Evolutionary conservation across 768 basidiomycete genomes (phyloP), one percentile per base, ranked within the genome.

Genomic region (Macrocybe gigantea): DNA sequence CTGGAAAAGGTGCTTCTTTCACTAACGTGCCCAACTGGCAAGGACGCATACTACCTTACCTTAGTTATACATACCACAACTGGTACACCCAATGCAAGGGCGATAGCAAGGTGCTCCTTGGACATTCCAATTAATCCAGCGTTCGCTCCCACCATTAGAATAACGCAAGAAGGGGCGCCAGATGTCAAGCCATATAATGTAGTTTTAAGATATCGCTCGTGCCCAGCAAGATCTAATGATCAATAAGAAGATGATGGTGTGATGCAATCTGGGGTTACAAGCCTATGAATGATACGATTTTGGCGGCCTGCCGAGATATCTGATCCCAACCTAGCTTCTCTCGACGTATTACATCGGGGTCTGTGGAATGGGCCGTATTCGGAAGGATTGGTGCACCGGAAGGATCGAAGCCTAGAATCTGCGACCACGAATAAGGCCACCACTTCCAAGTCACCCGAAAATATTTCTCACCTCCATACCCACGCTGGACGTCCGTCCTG

Each of bases 321-420:
- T 96, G 88, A 55, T 97, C 93, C 96, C 96, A 99, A 6, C 85
- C 83, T 52, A 96, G 72, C 66, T 89, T 93, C 70, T 98, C 93
- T 14, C 84, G 78, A 44, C 89, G 78, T 36, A 83, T 71, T 5
- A 75, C 73, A 41, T 88, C 86, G 3, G 74, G 66, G 45, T 88
- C 86, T 12, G 69, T 68, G 3, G 77, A 74, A 43, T 75, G 68
- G 1, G 74, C 63, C 3, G 73, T 75, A 5, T 77, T 74, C 0
- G 93, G 93, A 11, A 95, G 71, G 56, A 96, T 86, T 7, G 93
- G 84, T 36, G 73, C 67, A 9, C 93, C 92, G 15, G 77, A 74
- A 3, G 82, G 79, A 12, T 79, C 82, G 57, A 95, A 97, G 1
- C 94, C 94, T 8, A 97, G 71, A 47, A 96, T 95, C 90, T 93